These are phyloP conservation scores for Suillus clintonianus DNA, from an alignment of 768 basidiomycete species.

Conservation along the genomic window DNA sequence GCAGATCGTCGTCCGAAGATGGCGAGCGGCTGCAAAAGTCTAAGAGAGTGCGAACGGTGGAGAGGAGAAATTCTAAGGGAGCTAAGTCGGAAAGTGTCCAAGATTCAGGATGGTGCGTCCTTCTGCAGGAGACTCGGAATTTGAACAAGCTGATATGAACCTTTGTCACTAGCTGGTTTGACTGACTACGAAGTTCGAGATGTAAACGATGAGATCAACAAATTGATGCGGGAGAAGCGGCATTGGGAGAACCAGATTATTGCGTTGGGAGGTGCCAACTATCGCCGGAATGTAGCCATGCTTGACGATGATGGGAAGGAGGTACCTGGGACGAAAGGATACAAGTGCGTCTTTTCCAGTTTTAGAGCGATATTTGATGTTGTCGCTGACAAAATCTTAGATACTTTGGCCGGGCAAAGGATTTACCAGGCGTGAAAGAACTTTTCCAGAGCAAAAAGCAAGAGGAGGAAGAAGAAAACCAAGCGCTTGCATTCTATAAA, in stretches of 20 bases:
- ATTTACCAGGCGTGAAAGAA: conserved; percentile 92
- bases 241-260: conserved; percentile 99
- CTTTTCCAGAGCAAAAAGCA: conserved; percentile 87
- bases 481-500: conserved; percentile 73
- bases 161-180: conserved; percentile 65
- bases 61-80: conserved; percentile 93
- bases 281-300: conserved; percentile 91
- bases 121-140: not conserved
- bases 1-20: conserved; percentile 87
- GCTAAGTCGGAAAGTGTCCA: conserved; percentile 94
- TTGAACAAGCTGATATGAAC: not conserved
- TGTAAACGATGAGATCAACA: conserved; percentile 94
- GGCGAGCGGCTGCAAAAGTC: conserved; percentile 88
- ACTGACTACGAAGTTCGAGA: conserved; percentile 96
- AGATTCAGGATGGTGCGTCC: conserved; percentile 90
- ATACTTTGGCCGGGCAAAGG: conserved; percentile 96
- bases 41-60: conserved; percentile 95
- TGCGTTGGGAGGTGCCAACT: conserved; percentile 94
- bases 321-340: conserved; percentile 95
- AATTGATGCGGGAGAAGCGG: conserved; percentile 88
- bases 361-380: not conserved
- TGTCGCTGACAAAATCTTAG: conserved; percentile 39
- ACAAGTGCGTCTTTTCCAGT: conserved; percentile 66
- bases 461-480: conserved; percentile 89
- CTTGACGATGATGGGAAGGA: conserved; percentile 93